Evolutionary conservation across 2,329 filamentous ascomycete genomes (phyloP).

Genomic region (Ophiostoma himal-ulmi): DNA sequence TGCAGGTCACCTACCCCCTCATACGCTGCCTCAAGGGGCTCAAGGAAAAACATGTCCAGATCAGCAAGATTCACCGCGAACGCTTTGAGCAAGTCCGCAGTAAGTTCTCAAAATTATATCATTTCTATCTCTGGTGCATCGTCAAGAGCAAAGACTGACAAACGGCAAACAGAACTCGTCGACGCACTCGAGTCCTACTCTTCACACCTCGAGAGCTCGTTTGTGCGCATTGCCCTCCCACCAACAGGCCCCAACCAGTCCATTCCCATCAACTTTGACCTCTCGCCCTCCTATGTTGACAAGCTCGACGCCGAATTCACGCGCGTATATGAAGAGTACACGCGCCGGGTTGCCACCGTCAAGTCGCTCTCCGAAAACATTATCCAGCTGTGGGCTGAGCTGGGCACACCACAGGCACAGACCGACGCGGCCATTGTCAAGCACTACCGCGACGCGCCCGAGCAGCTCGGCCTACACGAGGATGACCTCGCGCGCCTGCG

Average conservation of each 20-base stretch:
- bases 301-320: slow-evolving; percentile 87
- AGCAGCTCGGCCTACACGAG: slow-evolving; percentile 87
- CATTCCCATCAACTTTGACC: slow-evolving; percentile 77
- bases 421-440: slow-evolving; percentile 84
- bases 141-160: neutral
- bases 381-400: slow-evolving; percentile 90
- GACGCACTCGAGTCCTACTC: slow-evolving; percentile 94
- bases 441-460: slow-evolving; percentile 80
- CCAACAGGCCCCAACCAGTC: slow-evolving; percentile 71
- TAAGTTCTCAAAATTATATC: slow-evolving; percentile 35
- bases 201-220: slow-evolving; percentile 84
- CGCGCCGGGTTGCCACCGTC: slow-evolving; percentile 69
- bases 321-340: slow-evolving; percentile 94
- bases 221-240: slow-evolving; percentile 78
- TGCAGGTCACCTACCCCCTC: slow-evolving; percentile 78
- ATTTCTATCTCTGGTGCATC: slow-evolving; percentile 36
- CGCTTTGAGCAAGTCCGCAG: slow-evolving; percentile 94
- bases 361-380: slow-evolving; percentile 73
- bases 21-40: slow-evolving; percentile 70
- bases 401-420: slow-evolving; percentile 89
- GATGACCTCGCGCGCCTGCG: slow-evolving; percentile 72
- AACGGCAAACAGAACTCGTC: slow-evolving; percentile 66
- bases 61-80: slow-evolving; percentile 79
- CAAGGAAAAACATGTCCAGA: slow-evolving; percentile 77
- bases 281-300: slow-evolving; percentile 84